Conservation (phyloP, 306 rosid genomes). For the Gastrolobium bilobum region DNA sequence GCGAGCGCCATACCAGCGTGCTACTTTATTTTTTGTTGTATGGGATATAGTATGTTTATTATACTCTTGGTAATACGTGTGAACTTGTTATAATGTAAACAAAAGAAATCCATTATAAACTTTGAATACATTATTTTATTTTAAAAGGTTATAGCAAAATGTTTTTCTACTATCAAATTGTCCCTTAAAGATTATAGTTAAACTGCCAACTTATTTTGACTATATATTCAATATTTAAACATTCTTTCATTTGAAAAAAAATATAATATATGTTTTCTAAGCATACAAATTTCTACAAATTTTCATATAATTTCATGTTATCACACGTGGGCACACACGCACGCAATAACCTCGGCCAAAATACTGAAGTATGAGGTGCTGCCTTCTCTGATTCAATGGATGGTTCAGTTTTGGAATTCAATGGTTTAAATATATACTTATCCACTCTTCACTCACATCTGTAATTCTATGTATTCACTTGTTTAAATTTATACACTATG, state of each 20-base stretch:
- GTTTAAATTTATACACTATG: constrained; percentile 14
- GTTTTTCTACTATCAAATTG: background rate
- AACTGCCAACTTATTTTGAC: background rate
- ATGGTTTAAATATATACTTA: background rate
- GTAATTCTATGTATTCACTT: background rate
- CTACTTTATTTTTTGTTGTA: background rate
- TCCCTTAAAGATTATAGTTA: background rate
- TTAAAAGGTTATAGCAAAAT: background rate
- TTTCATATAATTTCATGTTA: background rate
- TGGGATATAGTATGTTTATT: background rate
- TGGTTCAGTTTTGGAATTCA: background rate
- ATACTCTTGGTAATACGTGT: background rate
- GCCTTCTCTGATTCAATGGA: background rate
- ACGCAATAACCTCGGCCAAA: constrained; percentile 1
- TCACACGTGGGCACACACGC: background rate
- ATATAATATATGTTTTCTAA: background rate
- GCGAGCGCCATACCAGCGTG: background rate
- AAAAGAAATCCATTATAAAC: background rate
- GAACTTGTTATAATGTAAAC: background rate
- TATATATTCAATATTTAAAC: background rate
- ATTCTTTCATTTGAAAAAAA: background rate
- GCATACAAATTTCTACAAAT: background rate
- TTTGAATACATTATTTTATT: background rate
- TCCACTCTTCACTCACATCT: background rate
- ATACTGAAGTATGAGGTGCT: background rate